Evolutionary conservation across 108 stramenopile genomes (phyloP).

Genomic region (Cyclostephanos invisitatus): DNA sequence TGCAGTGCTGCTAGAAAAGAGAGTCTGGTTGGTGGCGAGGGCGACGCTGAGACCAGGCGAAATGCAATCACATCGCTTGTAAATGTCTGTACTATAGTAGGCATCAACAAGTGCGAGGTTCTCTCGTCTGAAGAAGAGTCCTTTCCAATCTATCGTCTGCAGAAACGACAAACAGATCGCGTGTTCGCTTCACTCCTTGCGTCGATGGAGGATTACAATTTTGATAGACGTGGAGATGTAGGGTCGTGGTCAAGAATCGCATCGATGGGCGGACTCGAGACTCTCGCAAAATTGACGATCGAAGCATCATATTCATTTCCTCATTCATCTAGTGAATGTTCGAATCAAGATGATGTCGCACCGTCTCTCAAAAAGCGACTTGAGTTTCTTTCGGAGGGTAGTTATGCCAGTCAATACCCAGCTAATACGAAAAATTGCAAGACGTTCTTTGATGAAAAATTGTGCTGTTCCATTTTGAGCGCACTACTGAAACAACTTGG

Average conservation of each 20-base stretch:
- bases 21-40: conserved; percentile 69
- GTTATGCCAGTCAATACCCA: background rate
- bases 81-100: conserved; percentile 65
- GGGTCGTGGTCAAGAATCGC: conserved; percentile 96
- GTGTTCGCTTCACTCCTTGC: conserved; percentile 72
- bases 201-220: conserved; percentile 91
- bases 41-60: conserved; percentile 95
- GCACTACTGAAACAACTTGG: conserved; percentile 84
- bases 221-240: conserved; percentile 97
- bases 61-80: conserved; percentile 84
- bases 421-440: background rate
- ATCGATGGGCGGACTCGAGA: conserved; percentile 82
- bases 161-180: conserved; percentile 48
- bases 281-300: conserved; percentile 52
- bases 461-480: conserved; percentile 55
- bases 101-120: conserved; percentile 32
- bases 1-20: conserved; percentile 56
- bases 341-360: conserved; percentile 6
- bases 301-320: conserved; percentile 38
- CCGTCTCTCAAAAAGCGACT: conserved; percentile 35
- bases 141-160: conserved; percentile 28
- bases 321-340: conserved; percentile 6
- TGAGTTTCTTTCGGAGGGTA: background rate
- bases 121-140: conserved; percentile 23
- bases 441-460: conserved; percentile 40